Conservation (phyloP, 78 protist species). For the Bigelowiella natans region DNA sequence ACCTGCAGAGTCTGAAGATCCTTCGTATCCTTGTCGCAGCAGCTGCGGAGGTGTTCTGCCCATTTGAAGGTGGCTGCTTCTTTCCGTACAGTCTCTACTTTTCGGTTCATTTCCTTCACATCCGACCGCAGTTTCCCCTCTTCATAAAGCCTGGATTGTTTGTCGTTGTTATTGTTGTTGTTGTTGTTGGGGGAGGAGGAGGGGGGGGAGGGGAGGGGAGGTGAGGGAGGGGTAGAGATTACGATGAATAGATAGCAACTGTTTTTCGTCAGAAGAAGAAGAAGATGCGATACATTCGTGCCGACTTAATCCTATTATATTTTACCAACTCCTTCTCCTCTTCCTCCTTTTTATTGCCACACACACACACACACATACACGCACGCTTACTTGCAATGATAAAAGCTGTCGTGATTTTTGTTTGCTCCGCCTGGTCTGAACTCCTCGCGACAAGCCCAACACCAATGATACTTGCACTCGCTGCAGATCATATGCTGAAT, state of each 20-base stretch:
- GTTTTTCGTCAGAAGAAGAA: too few relatives aligned
- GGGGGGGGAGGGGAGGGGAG: too few relatives aligned
- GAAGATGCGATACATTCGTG: too few relatives aligned
- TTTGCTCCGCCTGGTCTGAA: neutral
- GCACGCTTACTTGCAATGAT: neutral
- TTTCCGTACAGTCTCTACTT: neutral
- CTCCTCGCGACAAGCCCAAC: neutral
- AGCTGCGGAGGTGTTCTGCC: neutral
- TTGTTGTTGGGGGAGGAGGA: too few relatives aligned
- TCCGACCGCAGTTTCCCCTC: neutral
- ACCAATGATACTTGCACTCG: neutral
- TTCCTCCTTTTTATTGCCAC: too few relatives aligned
- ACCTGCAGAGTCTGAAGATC: neutral
- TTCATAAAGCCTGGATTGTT: neutral
- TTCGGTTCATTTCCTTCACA: neutral
- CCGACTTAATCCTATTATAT: too few relatives aligned
- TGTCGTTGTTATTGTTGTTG: too few relatives aligned
- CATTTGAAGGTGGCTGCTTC: neutral
- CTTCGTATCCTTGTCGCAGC: neutral
- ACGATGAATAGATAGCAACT: too few relatives aligned
- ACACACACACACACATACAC: too few relatives aligned
- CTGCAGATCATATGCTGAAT: neutral
- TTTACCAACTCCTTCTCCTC: too few relatives aligned
- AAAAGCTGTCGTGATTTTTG: neutral
- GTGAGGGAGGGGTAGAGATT: too few relatives aligned